These are phyloP conservation scores for Crithidia sp. DNA, from an alignment of 208 protist genomes.

Conservation along the genomic window DNA sequence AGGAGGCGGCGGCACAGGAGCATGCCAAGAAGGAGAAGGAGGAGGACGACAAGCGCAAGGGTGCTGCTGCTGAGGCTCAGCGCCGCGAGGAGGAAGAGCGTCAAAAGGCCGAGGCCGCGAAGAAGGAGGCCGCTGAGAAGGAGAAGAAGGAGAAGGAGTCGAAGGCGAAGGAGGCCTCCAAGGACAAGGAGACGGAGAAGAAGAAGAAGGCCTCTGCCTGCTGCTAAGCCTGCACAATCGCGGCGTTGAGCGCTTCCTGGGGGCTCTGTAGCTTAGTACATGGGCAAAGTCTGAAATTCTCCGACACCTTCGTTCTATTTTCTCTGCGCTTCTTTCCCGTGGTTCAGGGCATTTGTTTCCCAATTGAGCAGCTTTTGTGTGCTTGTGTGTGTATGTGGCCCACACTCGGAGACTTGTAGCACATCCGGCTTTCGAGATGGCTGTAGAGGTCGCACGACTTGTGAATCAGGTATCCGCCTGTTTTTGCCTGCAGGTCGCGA, in stretches of 20 bases:
- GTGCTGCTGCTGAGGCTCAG: conserved; percentile 12
- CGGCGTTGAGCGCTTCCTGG: too few relatives aligned
- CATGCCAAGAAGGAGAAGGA: conserved; percentile 20
- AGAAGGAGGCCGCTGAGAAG: conserved; percentile 20
- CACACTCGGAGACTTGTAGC: too few relatives aligned
- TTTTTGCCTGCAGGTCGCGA: too few relatives aligned
- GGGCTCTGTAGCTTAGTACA: too few relatives aligned
- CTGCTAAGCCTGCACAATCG: conserved; percentile 26
- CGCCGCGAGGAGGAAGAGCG: conserved; percentile 15
- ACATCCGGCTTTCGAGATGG: too few relatives aligned
- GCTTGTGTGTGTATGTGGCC: too few relatives aligned
- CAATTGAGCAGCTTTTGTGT: too few relatives aligned
- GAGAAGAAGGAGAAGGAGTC: conserved; percentile 21
- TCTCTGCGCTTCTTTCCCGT: background rate
- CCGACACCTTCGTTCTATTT: conserved; percentile 22
- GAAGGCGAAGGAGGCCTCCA: conserved; percentile 6
- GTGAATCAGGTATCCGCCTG: too few relatives aligned
- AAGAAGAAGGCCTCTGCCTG: conserved; percentile 65
- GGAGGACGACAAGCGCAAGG: conserved; percentile 16
- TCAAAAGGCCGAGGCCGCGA: conserved; percentile 4
- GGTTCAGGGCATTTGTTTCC: too few relatives aligned
- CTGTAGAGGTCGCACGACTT: too few relatives aligned
- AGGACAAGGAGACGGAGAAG: conserved; percentile 12
- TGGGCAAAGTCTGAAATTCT: background rate
- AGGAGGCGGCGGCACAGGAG: conserved; percentile 28